Evolutionary conservation across 352 stramenopile genomes (phyloP).

Genomic region (Pythium phragmitis): DNA sequence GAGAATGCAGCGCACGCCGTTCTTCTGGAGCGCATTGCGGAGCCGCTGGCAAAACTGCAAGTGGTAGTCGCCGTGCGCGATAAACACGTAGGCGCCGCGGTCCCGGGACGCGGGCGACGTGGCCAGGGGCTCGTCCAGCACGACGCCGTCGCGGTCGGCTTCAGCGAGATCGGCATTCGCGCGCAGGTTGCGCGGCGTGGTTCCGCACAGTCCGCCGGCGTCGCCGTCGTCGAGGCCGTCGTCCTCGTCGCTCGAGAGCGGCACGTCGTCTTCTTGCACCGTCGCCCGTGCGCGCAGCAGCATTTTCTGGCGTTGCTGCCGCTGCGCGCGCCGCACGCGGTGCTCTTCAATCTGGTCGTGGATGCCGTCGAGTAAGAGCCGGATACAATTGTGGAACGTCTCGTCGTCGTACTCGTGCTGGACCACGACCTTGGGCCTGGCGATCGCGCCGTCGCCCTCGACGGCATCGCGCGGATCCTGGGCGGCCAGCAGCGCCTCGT

Average conservation of each 20-base stretch:
- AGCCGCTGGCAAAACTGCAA: conserved; percentile 59
- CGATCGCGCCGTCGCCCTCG: conserved; percentile 17
- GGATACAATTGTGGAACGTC: conserved; percentile 60
- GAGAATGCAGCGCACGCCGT: conserved; percentile 57
- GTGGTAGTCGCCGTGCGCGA: conserved; percentile 76
- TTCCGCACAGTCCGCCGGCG: conserved; percentile 9
- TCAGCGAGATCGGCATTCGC: conserved; percentile 6
- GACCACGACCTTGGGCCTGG: conserved; percentile 24
- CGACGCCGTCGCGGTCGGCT: background rate
- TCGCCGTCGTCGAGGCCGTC: conserved; percentile 11
- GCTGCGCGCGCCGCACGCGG: conserved; percentile 44
- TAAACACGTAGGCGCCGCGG: conserved; percentile 54
- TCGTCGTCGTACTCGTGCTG: conserved; percentile 59
- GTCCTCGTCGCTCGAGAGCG: conserved; percentile 24
- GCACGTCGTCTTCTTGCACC: conserved; percentile 11
- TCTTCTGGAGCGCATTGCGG: conserved; percentile 52
- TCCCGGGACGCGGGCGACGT: background rate
- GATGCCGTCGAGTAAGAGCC: conserved; percentile 74
- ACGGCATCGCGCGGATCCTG: conserved; percentile 28
- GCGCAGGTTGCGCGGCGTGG: conserved; percentile 3
- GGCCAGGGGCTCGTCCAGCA: conserved; percentile 4
- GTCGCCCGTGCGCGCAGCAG: conserved; percentile 28
- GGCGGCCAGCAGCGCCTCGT: conserved; percentile 20
- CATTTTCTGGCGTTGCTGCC: conserved; percentile 35
- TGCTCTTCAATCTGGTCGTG: conserved; percentile 85